Percentiles rank a stretch among this genome's conserved stretches.
Evolutionary conservation across 768 basidiomycete genomes (phyloP).

Genomic region (Lepiota subincarnata): DNA sequence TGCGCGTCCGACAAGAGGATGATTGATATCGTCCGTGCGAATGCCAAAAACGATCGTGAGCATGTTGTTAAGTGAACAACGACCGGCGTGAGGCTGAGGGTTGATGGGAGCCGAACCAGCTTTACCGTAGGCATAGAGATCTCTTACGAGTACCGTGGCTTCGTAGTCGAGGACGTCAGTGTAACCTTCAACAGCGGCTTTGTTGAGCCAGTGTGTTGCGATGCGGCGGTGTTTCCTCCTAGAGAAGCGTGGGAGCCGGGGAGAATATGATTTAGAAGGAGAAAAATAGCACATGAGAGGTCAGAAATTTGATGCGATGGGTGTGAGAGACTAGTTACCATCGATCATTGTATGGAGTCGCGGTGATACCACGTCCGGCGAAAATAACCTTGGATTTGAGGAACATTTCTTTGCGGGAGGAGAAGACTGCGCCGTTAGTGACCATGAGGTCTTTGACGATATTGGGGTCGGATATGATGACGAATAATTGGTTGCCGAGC

Average conservation of each 20-base stretch:
- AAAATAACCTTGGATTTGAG: conserved; percentile 43
- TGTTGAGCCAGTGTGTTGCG: conserved; percentile 28
- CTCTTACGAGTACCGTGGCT: conserved; percentile 32
- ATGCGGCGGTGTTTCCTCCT: conserved; percentile 42
- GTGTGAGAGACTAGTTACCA: conserved; percentile 25
- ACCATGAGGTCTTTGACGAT: conserved; percentile 42
- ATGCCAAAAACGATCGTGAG: conserved; percentile 38
- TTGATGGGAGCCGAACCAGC: conserved; percentile 31
- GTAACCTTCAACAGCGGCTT: conserved; percentile 32
- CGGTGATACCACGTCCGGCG: conserved; percentile 39
- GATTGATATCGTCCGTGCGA: conserved; percentile 33
- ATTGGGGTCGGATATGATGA: conserved; percentile 40
- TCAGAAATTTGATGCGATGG: not conserved
- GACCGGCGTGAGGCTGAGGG: conserved; percentile 34
- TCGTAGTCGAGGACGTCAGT: conserved; percentile 34
- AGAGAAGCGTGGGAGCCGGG: not conserved
- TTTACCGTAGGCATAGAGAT: conserved; percentile 29
- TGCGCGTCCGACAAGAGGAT: conserved; percentile 33
- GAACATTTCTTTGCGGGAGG: conserved; percentile 42
- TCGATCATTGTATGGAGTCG: conserved; percentile 37
- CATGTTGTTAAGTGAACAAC: conserved; percentile 43
- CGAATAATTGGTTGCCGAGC: conserved; percentile 45
- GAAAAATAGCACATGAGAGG: no score
- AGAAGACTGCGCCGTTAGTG: conserved; percentile 41
- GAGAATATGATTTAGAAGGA: no score